A percentile compares a stretch with the other conserved stretches of the same genome.
These are phyloP conservation scores for Crithidia mellificae DNA, from an alignment of 208 protist species.

Conservation along the genomic window DNA sequence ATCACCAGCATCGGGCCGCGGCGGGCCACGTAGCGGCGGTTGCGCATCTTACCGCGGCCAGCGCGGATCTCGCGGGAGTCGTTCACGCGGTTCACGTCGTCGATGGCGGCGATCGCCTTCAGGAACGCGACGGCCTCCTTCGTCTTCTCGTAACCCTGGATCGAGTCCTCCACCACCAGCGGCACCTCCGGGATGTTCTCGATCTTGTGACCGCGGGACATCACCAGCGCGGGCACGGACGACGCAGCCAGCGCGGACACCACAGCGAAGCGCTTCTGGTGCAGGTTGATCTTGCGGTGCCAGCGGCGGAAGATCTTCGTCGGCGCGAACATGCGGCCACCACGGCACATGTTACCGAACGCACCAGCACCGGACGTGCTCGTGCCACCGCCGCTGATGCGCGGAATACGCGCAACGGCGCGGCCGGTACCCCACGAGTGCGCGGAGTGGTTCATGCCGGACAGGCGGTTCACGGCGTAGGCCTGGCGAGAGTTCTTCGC, in stretches of 20 bases:
- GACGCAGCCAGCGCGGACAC: conserved; percentile 98
- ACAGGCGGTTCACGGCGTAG: conserved; percentile 94
- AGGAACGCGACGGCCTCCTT: conserved; percentile 95
- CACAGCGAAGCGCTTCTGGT: conserved; percentile 97
- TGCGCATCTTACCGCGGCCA: conserved; percentile 97
- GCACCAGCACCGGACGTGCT: conserved; percentile 98
- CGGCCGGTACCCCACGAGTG: conserved; percentile 99
- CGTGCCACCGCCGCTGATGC: conserved; percentile 98
- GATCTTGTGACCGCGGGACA: conserved; percentile 98
- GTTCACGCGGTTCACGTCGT: conserved; percentile 95
- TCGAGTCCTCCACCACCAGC: conserved; percentile 93
- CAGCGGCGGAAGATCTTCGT: conserved; percentile 98
- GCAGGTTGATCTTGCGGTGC: conserved; percentile 97
- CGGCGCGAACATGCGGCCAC: conserved; percentile 99
- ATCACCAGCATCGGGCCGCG: conserved; percentile 98
- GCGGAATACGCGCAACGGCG: conserved; percentile 99
- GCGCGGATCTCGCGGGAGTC: conserved; percentile 90
- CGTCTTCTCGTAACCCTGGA: conserved; percentile 95
- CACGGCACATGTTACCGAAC: conserved; percentile 99
- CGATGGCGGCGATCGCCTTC: conserved; percentile 90
- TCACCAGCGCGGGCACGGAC: conserved; percentile 95
- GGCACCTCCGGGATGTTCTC: conserved; percentile 95
- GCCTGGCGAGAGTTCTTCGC: conserved; percentile 98
- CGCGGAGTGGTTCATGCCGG: conserved; percentile 97
- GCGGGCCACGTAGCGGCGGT: conserved; percentile 94